Evolutionary conservation across 192 early-diverging fungal genomes (phyloP), one percentile per base, ranked within the genome.

Genomic region (Coemansia biformis): DNA sequence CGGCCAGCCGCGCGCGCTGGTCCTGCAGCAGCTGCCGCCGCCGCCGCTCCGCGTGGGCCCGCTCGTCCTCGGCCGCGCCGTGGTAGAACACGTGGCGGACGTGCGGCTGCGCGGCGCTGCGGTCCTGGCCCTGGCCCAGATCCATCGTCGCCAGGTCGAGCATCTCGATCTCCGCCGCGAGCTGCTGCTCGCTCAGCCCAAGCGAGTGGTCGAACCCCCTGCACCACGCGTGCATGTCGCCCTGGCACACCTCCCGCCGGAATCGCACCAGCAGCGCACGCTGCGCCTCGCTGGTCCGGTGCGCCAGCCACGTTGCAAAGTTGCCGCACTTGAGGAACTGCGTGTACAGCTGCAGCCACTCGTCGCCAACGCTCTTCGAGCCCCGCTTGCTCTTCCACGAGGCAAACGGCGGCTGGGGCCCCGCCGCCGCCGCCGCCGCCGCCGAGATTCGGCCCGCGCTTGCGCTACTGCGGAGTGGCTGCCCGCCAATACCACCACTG

Each of bases 301-400:
- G 75, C 11, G 86, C 87, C 19, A 98, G 79, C 95, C 95, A 98
- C 1, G 90, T 85, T 5, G 92, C 92, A 81, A 98, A 98, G 54
- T 93, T 96, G 38, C 90, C 86, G 38, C 90, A 93, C 64, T 87
- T 87, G 34, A 96, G 69, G 63, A 98, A 98, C 42, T 82, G 82
- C 26, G 66, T 55, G 69, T 98, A 98, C 42, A 98, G 82, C 52
- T 65, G 57, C 48, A 43, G 53, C 69, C 69, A 73, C 51, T 90
- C 87, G 35, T 81, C 75, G 38, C 84, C 66, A 26, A 87, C 61
- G 38, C 83, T 76, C 18, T 72, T 70, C 12, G 68, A 7, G 28
- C 48, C 46, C 54, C 58, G 54, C 35, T 59, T 73, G 48, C 24
- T 45, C 39, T 51, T 54, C 69, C 69, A 73, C 19, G 52, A 51